phyloP scores from a whole-genome alignment of 1,284 basidiomycete species.

The Puccinia polysora region DNA sequence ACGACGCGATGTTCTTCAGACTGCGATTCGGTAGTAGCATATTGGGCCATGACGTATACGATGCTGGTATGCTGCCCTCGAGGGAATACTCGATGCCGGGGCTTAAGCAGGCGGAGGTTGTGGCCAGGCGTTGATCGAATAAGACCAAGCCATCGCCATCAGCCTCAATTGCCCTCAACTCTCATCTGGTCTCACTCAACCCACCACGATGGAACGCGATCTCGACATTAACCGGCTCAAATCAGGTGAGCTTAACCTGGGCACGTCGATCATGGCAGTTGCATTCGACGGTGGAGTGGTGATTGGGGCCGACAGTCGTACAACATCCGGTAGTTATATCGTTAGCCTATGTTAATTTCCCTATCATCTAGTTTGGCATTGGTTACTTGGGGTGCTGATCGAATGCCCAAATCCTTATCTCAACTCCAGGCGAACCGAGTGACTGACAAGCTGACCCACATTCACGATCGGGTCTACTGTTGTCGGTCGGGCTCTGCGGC shows the following conservation, averaged over 20 bases:
- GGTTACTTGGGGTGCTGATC: background rate
- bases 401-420: constrained; percentile 3
- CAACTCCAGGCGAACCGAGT: constrained; percentile 82
- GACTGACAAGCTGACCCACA: constrained; percentile 94
- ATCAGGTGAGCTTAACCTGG: constrained; percentile 44
- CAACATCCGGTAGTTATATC: constrained; percentile 94
- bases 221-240: constrained; percentile 36
- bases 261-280: constrained; percentile 99
- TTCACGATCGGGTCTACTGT: constrained; percentile 98
- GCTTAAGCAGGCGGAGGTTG: no score
- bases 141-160: no score
- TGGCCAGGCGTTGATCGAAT: no score
- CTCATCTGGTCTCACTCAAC: constrained; percentile 71
- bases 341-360: constrained; percentile 57
- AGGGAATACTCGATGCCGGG: no score
- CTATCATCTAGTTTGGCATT: background rate
- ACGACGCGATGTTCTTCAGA: no score
- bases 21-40: no score
- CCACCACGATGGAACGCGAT: constrained; percentile 31
- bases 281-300: constrained; percentile 92
- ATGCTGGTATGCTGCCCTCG: no score
- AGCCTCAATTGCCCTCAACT: no score
- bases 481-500: constrained; percentile 97
- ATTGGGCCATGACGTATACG: no score
- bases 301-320: constrained; percentile 92